Evolutionary conservation across 495 filamentous ascomycete genomes (phyloP), one percentile per base, ranked within the genome.

Genomic region (Penicillium lividum): DNA sequence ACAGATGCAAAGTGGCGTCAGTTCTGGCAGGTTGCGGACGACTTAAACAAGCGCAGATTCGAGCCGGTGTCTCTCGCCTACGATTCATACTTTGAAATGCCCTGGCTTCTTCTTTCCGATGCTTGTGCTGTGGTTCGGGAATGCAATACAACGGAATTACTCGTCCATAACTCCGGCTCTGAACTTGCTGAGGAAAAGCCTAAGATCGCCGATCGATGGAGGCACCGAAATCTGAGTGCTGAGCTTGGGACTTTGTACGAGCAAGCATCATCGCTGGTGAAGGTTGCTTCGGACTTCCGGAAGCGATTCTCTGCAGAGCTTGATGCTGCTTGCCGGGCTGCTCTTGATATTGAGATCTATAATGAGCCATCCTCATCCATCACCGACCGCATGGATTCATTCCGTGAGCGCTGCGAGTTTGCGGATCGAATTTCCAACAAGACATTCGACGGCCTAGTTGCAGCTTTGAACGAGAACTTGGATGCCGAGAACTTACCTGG

Each of bases 1-100:
- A 87, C 86, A 42, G 86, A 92, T 67, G 77, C 86, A 8, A 93
- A 97, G 66, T 98, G 94, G 95, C 84, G 88, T 43, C 82, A 90
- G 45, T 95, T 94, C 73, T 94, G 89, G 75, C 86, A 93, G 42
- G 80, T 97, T 25, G 80, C 93, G 49, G 77, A 85, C 11, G 93
- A 98, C 66, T 81, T 99, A 25, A 89, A 99, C 65, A 92, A 87
- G 58, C 86, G 89, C 58, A 82, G 92, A 65, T 86, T 88, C 6
- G 91, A 96, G 65, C 84, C 87, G 3, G 68, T 96, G 40, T 85
- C 90, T 4, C 74, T 98, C 33, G 83, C 85, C 0, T 88, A 86
- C 59, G 95, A 98, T 64, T 66, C 79, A 1, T 77, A 84, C 42
- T 77, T 77, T 10, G 86, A 86, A 34, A 85, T 91, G 75, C 86